Evolutionary conservation across 108 stramenopile genomes (phyloP).

Genomic region (Asterionellopsis glacialis): DNA sequence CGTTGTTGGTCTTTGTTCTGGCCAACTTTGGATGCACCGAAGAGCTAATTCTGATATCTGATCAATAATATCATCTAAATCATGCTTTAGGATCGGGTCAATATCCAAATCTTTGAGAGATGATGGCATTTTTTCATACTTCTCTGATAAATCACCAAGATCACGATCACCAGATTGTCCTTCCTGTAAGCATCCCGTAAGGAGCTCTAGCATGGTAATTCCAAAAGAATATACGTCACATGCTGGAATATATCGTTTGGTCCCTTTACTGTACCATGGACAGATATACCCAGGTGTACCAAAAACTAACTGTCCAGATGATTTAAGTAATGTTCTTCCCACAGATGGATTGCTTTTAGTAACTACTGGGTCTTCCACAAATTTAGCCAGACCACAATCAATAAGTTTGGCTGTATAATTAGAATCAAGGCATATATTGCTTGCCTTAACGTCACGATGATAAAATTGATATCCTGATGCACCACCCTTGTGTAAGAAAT

Average conservation of each 20-base stretch:
- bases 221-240: slow-evolving; percentile 7
- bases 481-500: slow-evolving; percentile 10
- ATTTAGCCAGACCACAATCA: slow-evolving; percentile 9
- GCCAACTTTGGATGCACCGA: too few species aligned
- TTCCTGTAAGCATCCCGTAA: not conserved
- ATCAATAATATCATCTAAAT: too few species aligned
- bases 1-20: too few species aligned
- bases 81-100: too few species aligned
- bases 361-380: not conserved
- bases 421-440: slow-evolving; percentile 1
- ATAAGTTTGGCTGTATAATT: slow-evolving; percentile 7
- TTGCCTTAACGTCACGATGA: slow-evolving; percentile 6
- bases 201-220: slow-evolving; percentile 5
- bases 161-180: too few species aligned
- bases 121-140: too few species aligned
- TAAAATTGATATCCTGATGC: not conserved
- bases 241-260: not conserved
- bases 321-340: not conserved
- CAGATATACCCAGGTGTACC: slow-evolving; percentile 7
- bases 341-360: not conserved
- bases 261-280: not conserved
- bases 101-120: too few species aligned
- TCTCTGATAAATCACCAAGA: too few species aligned
- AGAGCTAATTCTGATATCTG: too few species aligned
- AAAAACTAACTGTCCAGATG: not conserved